Percentiles rank a stretch among this genome's conserved stretches.
Conservation (phyloP, 345 rosid species). For the Cardamine chenopodiifolia region DNA sequence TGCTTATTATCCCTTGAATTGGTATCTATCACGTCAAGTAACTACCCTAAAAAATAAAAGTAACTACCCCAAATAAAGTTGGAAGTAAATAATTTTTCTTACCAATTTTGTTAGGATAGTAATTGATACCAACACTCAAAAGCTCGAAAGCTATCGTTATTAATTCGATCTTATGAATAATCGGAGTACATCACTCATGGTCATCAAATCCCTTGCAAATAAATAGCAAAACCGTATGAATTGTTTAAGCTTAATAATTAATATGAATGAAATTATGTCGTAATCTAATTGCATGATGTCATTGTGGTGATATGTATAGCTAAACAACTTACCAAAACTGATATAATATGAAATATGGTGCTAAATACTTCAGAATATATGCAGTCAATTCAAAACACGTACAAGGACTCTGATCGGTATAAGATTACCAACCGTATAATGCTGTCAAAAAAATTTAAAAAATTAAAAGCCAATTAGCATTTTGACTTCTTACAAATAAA, state of each 20-base stretch:
- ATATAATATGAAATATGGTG: background rate
- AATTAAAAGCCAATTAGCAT: conserved; percentile 11
- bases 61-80: background rate
- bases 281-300: conserved; percentile 9
- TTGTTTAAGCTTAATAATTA: background rate
- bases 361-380: background rate
- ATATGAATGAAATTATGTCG: background rate
- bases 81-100: background rate
- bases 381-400: background rate
- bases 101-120: background rate
- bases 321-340: conserved; percentile 12
- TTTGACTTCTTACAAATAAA: conserved; percentile 5
- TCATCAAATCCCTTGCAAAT: background rate
- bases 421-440: conserved; percentile 7
- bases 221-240: background rate
- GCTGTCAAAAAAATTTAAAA: background rate
- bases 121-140: conserved; percentile 9
- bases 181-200: background rate
- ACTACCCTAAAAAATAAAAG: no score
- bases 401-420: background rate
- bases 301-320: background rate
- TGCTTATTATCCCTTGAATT: conserved; percentile 17
- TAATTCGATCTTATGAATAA: background rate
- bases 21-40: conserved; percentile 13
- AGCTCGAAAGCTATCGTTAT: background rate